These are phyloP conservation scores for Monosporozyma siamensis DNA, from an alignment of 805 yeast genomes.

Conservation along the genomic window DNA sequence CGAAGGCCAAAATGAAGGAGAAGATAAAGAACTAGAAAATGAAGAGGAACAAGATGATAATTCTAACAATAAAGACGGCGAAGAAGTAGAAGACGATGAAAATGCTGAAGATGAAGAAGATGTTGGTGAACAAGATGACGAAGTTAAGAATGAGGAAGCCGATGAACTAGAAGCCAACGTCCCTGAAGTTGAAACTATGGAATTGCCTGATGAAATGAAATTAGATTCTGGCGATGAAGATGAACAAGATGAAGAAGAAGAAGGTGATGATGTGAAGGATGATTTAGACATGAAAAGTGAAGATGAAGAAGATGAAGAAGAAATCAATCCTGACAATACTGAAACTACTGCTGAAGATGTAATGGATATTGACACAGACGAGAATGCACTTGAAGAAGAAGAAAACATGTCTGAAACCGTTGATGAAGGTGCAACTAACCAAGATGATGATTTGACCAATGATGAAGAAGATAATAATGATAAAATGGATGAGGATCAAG, in stretches of 20 bases:
- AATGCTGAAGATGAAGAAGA: slow-evolving; percentile 57
- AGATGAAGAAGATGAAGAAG: slow-evolving; percentile 59
- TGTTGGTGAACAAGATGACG: slow-evolving; percentile 77
- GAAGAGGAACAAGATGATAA: slow-evolving; percentile 26
- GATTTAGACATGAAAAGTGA: slow-evolving; percentile 31
- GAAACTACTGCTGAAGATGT: slow-evolving; percentile 28
- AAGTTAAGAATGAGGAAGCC: slow-evolving; percentile 56
- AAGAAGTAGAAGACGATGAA: slow-evolving; percentile 43
- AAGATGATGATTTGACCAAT: slow-evolving; percentile 20
- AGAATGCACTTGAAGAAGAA: slow-evolving; percentile 35
- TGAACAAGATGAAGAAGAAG: slow-evolving; percentile 38
- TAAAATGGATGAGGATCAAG: slow-evolving; percentile 22
- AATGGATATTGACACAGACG: slow-evolving; percentile 24
- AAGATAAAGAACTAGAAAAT: slow-evolving; percentile 30
- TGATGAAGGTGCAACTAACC: slow-evolving; percentile 25
- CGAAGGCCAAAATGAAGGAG: slow-evolving; percentile 25
- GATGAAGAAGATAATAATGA: slow-evolving; percentile 24
- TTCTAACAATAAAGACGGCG: slow-evolving; percentile 39
- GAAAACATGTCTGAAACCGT: slow-evolving; percentile 46
- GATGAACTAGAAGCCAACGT: slow-evolving; percentile 64
- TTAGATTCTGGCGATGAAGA: slow-evolving; percentile 72
- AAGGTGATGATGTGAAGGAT: slow-evolving; percentile 27
- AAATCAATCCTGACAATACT: slow-evolving; percentile 50
- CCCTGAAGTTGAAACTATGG: slow-evolving; percentile 79
- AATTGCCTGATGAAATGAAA: slow-evolving; percentile 86